Evolutionary conservation across 1,139 yeast species (phyloP), one percentile per base, ranked within the genome.

Genomic region (Suhomyces terraborum): DNA sequence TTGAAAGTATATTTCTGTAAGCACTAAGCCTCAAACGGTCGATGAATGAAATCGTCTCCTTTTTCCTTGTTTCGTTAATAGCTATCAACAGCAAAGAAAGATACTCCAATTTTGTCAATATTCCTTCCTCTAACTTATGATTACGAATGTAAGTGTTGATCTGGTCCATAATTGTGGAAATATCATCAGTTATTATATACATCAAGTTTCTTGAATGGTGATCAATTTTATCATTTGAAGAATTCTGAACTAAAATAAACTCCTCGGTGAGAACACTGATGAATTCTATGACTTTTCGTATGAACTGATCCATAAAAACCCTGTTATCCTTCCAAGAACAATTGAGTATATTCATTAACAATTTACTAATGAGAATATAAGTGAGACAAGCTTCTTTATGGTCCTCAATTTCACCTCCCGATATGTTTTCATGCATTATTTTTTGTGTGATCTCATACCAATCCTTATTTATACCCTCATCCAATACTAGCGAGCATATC

Each of bases 41-140:
- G 17, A 60, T 13, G 63, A 51, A 13, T 50, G 40, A 20, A 8
- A 47, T 30, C 6, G 38, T 43, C 26, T 50, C 55, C 2, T 58
- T 64, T 35, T 60, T 63, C 2, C 53, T 40, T 16, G 52, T 53
- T 36, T 40, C 40, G 3, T 59, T 59, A 4, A 54, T 45, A 46
- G 73, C 79, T 0, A 80, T 58, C 2, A 70, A 50, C 37, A 58
- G 58, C 6, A 70, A 53, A 3, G 75, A 55, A 31, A 77, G 52
- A 49, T 76, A 80, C 46, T 80, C 86, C 21, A 80, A 53, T 40
- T 71, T 70, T 0, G 84, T 77, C 19, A 79, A 51, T 0, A 69
- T 50, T 2, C 63, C 66, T 38, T 80, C 86, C 35, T 73, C 76
- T 6, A 73, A 46, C 4, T 60, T 58, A 42, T 54, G 56, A 9